Evolutionary conservation across 2,329 filamentous ascomycete genomes (phyloP).

Genomic region (Pseudogymnoascus verrucosus): DNA sequence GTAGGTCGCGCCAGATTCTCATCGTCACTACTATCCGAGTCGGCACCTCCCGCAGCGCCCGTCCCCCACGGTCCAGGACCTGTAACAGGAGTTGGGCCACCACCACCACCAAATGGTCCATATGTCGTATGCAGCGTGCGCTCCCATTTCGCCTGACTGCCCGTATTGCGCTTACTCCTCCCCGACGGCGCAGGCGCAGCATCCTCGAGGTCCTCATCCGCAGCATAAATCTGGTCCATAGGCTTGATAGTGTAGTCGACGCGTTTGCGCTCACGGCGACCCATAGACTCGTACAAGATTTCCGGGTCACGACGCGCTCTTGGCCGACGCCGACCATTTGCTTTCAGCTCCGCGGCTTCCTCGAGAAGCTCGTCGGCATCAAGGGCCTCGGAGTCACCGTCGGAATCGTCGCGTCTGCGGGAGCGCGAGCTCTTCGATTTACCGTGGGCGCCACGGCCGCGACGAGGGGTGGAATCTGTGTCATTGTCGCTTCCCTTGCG

Average conservation of each 20-base stretch:
- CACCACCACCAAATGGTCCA: conserved; percentile 85
- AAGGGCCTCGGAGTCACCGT: conserved; percentile 47
- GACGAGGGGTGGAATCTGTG: conserved; percentile 40
- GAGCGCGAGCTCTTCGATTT: conserved; percentile 39
- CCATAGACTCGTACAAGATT: conserved; percentile 51
- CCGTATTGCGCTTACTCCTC: conserved; percentile 32
- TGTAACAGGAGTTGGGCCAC: conserved; percentile 43
- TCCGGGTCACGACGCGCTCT: conserved; percentile 43
- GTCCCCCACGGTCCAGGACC: conserved; percentile 66
- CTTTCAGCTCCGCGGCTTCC: conserved; percentile 54
- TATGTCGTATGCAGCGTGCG: conserved; percentile 81
- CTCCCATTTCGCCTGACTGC: conserved; percentile 49
- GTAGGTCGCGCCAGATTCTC: conserved; percentile 62
- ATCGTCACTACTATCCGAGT: conserved; percentile 96
- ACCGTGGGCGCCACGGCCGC: conserved; percentile 37
- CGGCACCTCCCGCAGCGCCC: conserved; percentile 67
- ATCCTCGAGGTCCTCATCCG: conserved; percentile 69
- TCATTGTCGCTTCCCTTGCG: conserved; percentile 35
- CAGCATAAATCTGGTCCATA: conserved; percentile 59
- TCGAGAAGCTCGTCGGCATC: conserved; percentile 58
- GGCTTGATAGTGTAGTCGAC: conserved; percentile 85
- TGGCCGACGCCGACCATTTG: conserved; percentile 37
- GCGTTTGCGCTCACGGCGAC: conserved; percentile 51
- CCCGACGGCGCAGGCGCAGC: conserved; percentile 60
- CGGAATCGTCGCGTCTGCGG: conserved; percentile 44